Evolutionary conservation across 768 basidiomycete genomes (phyloP), one percentile per base, ranked within the genome.

Genomic region (Tulasnella sp.): DNA sequence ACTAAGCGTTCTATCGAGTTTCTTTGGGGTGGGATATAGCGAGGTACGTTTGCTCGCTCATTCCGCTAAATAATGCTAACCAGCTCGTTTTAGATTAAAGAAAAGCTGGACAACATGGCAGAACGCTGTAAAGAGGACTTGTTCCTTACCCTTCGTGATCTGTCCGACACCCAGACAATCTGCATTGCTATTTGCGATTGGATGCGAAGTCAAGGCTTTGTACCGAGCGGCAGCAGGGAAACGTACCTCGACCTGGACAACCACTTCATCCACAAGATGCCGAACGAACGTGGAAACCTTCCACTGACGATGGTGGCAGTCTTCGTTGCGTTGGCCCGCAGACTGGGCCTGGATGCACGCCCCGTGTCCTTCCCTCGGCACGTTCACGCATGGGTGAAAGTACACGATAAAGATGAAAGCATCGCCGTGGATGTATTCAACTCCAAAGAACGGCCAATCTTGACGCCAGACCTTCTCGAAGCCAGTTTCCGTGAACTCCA

Each of bases 231-330:
- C 54, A 61, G 77, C 80, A 59, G 64, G 73, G 64, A n/a, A 64
- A 63, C 21, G 12, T 79, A 76, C 62, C 67, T 72, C 51, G 61
- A 71, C 32, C 68, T 79, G n/a, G 64, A 70, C 49, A 77, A 79
- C 59, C 75, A 76, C 45, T 82, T 81, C 60, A 81, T 82, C 15
- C 81, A 82, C 61, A 64, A 69, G 53, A 80, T 82, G 63, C 71
- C 84, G 19, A 70, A 69, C 1, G 71, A 72, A 0, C 78, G 72
- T 56, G 66, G 66, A 21, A 75, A 79, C 0, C 73, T 83, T 41
- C 81, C 82, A 0, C 75, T 84, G 46, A 79, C 79, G 9, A 69
- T 83, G 40, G 75, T 76, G 36, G 79, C 77, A 66, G 64, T 81
- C 21, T 84, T 81, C 59, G 73, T 77, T 11, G 73, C 75, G 15